Conservation (phyloP, 202 grass and related monocot genomes). For the Zizania palustris region DNA sequence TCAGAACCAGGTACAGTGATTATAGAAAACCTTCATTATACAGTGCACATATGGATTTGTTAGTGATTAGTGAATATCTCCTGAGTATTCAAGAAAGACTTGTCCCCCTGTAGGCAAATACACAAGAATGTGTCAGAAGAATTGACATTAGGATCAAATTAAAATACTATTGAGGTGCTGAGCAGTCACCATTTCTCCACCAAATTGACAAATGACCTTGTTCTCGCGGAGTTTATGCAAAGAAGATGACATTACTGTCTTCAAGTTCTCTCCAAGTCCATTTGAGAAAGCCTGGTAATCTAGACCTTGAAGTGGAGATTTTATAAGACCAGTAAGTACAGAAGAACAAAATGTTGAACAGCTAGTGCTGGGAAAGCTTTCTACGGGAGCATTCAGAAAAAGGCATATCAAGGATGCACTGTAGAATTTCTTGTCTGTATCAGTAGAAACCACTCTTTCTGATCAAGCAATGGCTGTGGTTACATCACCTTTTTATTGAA, state of each 20-base stretch:
- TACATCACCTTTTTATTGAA: constrained; percentile 36
- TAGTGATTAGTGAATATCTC: constrained; percentile 27
- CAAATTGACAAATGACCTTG: constrained; percentile 22
- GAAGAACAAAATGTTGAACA: constrained; percentile 2
- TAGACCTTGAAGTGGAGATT: constrained; percentile 21
- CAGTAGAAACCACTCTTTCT: constrained; percentile 13
- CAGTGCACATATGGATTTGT: background rate
- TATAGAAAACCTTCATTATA: constrained; percentile 34
- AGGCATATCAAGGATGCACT: background rate
- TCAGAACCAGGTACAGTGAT: constrained; percentile 6
- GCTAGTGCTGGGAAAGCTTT: background rate
- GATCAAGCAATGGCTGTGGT: constrained; percentile 43
- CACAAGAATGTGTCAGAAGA: constrained; percentile 9
- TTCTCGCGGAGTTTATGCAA: constrained; percentile 33
- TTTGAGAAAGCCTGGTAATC: constrained; percentile 11
- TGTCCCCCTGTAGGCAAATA: constrained; percentile 20
- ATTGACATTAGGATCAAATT: constrained; percentile 4
- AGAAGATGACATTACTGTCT: background rate
- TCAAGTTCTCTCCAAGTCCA: constrained; percentile 16
- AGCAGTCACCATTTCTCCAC: background rate
- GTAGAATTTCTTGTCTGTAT: constrained; percentile 25
- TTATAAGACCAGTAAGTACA: constrained; percentile 25
- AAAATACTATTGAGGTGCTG: constrained; percentile 11
- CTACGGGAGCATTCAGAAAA: background rate
- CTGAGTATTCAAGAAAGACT: constrained; percentile 19